Base-by-base conservation (phyloP, 768 basidiomycete species). In the Tulasnella sp. region DNA sequence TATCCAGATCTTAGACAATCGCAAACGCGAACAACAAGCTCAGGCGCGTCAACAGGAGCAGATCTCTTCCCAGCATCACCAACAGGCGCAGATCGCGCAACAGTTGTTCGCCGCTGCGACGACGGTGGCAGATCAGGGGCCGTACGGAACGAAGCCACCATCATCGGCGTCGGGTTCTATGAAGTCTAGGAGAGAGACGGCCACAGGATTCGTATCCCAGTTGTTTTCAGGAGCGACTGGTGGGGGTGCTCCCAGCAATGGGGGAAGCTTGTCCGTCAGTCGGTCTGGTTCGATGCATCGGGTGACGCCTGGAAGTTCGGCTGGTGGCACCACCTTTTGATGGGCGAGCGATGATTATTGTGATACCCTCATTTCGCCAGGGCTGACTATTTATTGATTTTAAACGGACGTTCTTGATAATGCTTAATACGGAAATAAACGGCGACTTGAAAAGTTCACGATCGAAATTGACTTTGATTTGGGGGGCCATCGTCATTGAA, bases 11-110 rank as follows among this genome's bases (percentile, higher is more conserved):
- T 42, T 56, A 13, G 55, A 56, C 5, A 56, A 23, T 3, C 19
- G 55, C 29, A 56, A 56, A 17, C 41, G 55, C 15, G 38, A 47
- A 19, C 34, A 56, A 43, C 41, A 38, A 7, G 55, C 34, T 15
- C 34, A 56, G 11, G 55, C 42, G 5, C 27, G 38, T 15, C 55
- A 56, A 3, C 55, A 56, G n/a, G 55, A 56, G 44, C 55, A 56
- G 44, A 23, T 56, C n/a, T 23, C 55, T 19, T 23, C 44, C 21
- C 55, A 56, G 15, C 42, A 42, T 5, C 55, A 56, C 26, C 55
- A 56, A 23, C 55, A 56, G 24, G 55, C 55, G 17, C 55, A 56
- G 42, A 56, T 56, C 27, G 55, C 55, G 21, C 55, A 56, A 21
- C 55, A 56, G 11, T 30, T 56, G 19, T 56, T 24, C 55, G 55